phyloP scores from a whole-genome alignment of 306 rosid species.

The Citrullus mucosospermus region DNA sequence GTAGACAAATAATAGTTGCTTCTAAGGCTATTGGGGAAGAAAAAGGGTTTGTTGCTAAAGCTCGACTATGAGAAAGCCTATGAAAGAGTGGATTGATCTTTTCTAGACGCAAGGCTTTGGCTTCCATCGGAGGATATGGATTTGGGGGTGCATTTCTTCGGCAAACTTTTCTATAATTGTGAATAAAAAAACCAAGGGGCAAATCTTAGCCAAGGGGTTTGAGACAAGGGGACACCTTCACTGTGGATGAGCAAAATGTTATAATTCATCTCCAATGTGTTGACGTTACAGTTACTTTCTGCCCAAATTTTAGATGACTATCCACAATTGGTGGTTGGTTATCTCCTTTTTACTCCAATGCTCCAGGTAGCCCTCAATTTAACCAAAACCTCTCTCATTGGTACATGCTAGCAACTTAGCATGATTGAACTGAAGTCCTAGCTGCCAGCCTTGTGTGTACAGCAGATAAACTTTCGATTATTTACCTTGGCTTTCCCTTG shows the following conservation, averaged over 20 bases:
- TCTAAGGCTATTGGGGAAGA: background rate
- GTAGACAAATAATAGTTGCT: background rate
- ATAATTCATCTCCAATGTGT: background rate
- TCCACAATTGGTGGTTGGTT: background rate
- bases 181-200: background rate
- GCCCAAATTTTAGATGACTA: background rate
- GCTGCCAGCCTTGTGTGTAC: background rate
- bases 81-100: background rate
- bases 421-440: background rate
- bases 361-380: background rate
- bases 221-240: background rate
- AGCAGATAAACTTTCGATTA: background rate
- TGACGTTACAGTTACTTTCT: background rate
- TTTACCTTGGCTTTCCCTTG: background rate
- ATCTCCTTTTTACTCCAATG: background rate
- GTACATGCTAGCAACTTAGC: background rate
- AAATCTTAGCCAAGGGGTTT: background rate
- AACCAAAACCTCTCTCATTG: background rate
- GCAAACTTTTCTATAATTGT: background rate
- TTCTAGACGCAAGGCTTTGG: background rate
- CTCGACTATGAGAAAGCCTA: background rate
- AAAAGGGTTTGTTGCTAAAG: background rate
- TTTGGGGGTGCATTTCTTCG: background rate
- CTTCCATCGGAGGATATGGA: background rate
- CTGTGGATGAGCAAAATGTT: background rate